Conservation (phyloP, 2,329 filamentous ascomycete species). For the Capronia coronata region DNA sequence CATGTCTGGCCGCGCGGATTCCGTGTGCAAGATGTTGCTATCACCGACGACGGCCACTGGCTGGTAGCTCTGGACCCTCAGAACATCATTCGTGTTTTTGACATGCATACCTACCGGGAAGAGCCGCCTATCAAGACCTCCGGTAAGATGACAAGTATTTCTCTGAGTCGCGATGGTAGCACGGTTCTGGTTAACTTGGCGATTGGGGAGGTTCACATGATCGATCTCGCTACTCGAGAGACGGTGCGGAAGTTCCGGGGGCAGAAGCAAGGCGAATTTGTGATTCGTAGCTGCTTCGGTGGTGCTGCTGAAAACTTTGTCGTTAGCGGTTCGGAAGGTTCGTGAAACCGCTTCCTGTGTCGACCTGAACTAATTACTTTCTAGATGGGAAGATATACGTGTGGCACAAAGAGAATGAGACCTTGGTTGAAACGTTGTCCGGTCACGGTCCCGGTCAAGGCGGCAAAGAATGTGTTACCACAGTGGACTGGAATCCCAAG, state of each 20-base stretch:
- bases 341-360: conserved; percentile 24
- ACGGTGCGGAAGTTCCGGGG: conserved; percentile 70
- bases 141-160: conserved; percentile 67
- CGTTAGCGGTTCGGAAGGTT: conserved; percentile 84
- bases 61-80: conserved; percentile 71
- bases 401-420: conserved; percentile 81
- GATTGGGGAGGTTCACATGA: conserved; percentile 67
- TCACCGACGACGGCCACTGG: conserved; percentile 71
- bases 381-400: conserved; percentile 68
- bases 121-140: conserved; percentile 67
- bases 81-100: conserved; percentile 70
- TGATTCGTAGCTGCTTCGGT: conserved; percentile 79
- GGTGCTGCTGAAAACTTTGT: conserved; percentile 90
- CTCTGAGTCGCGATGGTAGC: conserved; percentile 72
- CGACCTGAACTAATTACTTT: conserved; percentile 24
- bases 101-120: conserved; percentile 66
- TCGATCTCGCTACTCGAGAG: conserved; percentile 67
- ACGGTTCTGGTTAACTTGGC: conserved; percentile 76
- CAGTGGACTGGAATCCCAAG: conserved; percentile 79
- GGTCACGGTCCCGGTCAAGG: conserved; percentile 60
- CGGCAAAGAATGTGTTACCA: conserved; percentile 59
- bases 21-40: conserved; percentile 75
- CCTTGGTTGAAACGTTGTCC: conserved; percentile 65
- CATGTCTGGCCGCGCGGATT: conserved; percentile 51
- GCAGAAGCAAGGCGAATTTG: conserved; percentile 65